Conservation (phyloP, 1,139 yeast species). For the Yarrowia galli region DNA sequence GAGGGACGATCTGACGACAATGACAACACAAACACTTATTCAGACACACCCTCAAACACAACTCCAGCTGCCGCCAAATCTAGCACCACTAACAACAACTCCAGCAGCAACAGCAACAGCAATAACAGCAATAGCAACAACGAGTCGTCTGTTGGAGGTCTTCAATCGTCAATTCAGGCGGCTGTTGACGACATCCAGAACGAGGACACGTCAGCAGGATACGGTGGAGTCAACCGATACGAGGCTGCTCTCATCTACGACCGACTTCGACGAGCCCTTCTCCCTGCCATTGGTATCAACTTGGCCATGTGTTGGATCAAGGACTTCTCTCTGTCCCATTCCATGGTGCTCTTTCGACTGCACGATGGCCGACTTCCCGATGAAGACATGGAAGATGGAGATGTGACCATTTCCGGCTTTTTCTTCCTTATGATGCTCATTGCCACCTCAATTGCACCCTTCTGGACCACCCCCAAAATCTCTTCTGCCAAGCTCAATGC, state of each 20-base stretch:
- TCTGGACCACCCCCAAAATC: slow-evolving; percentile 33
- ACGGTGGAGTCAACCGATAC: slow-evolving; percentile 34
- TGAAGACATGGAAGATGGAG: slow-evolving; percentile 8
- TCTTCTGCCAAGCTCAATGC: slow-evolving; percentile 14
- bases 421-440: slow-evolving; percentile 21
- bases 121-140: neutral
- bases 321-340: slow-evolving; percentile 30
- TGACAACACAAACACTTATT: neutral
- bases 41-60: too few relatives aligned
- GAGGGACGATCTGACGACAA: neutral
- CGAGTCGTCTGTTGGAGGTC: neutral
- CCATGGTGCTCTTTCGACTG: slow-evolving; percentile 24
- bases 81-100: neutral
- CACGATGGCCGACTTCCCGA: slow-evolving; percentile 9
- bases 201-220: slow-evolving; percentile 34
- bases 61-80: too few relatives aligned
- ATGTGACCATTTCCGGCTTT: neutral
- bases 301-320: slow-evolving; percentile 38
- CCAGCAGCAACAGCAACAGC: neutral
- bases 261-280: slow-evolving; percentile 5
- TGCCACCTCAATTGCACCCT: slow-evolving; percentile 32
- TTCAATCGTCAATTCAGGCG: slow-evolving; percentile 24
- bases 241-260: slow-evolving; percentile 29
- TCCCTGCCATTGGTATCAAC: slow-evolving; percentile 14
- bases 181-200: slow-evolving; percentile 32